Evolutionary conservation across 2,329 filamentous ascomycete species (phyloP).

Genomic region (Sarocladiaceae sp.): DNA sequence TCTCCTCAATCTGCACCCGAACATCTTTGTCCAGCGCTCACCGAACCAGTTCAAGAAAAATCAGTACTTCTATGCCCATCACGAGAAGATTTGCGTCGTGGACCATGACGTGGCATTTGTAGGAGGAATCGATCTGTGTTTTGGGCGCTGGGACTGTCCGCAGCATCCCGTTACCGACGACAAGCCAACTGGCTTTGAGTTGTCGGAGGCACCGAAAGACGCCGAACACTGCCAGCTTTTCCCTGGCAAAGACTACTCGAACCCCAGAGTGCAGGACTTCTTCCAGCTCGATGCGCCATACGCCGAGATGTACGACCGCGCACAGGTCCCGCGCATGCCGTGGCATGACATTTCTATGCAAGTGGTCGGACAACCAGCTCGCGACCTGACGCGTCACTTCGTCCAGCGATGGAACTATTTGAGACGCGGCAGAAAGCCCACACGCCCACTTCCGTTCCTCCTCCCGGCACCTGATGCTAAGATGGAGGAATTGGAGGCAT

Average conservation of each 20-base stretch:
- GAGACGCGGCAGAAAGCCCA: constrained; percentile 85
- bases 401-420: constrained; percentile 98
- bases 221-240: constrained; percentile 93
- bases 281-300: constrained; percentile 91
- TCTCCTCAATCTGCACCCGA: constrained; percentile 88
- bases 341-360: constrained; percentile 99
- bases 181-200: constrained; percentile 91
- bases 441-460: constrained; percentile 87
- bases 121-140: constrained; percentile 93
- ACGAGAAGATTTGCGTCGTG: constrained; percentile 96
- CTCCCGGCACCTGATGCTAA: constrained; percentile 92
- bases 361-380: constrained; percentile 89
- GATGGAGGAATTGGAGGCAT: constrained; percentile 75
- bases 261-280: constrained; percentile 92
- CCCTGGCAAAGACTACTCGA: constrained; percentile 98
- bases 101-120: constrained; percentile 96
- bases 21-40: constrained; percentile 92
- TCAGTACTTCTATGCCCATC: constrained; percentile 98
- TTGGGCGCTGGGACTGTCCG: constrained; percentile 95
- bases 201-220: constrained; percentile 70
- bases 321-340: constrained; percentile 86
- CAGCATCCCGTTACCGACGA: constrained; percentile 89
- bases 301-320: constrained; percentile 97
- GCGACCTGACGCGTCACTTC: constrained; percentile 92
- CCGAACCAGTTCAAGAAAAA: constrained; percentile 98